phyloP scores from a whole-genome alignment of 306 rosid genomes.

The Pterocarpus macrocarpus region DNA sequence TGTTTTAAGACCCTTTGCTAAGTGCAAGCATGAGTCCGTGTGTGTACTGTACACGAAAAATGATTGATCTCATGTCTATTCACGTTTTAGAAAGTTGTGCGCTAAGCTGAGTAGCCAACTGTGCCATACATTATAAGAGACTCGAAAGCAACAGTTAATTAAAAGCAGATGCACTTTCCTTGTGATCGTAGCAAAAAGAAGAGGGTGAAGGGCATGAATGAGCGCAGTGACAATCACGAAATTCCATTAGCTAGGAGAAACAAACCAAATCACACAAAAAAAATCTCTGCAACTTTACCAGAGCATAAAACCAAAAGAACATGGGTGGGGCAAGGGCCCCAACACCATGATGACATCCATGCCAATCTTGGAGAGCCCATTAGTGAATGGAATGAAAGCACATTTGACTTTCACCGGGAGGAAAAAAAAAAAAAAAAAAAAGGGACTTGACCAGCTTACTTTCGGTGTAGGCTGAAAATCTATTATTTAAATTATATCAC shows the following conservation, averaged over 20 bases:
- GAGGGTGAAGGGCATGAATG: not conserved
- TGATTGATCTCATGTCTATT: not conserved
- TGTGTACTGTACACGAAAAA: too few relatives aligned
- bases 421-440: conserved; percentile 2
- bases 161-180: conserved; percentile 47
- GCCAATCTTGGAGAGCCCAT: conserved; percentile 73
- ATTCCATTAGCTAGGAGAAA: conserved; percentile 36
- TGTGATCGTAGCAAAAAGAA: conserved; percentile 46
- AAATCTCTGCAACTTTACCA: conserved; percentile 37
- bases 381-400: conserved; percentile 71
- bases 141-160: conserved; percentile 27
- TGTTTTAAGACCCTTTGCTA: not conserved
- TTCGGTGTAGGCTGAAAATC: conserved; percentile 59
- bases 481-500: conserved; percentile 16
- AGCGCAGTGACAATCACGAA: conserved; percentile 41
- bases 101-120: not conserved
- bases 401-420: conserved; percentile 51
- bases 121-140: not conserved
- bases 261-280: conserved; percentile 16
- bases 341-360: conserved; percentile 68
- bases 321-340: conserved; percentile 63
- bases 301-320: conserved; percentile 32
- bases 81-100: conserved; percentile 1
- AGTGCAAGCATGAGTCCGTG: not conserved
- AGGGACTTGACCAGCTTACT: conserved; percentile 61